phyloP scores from a whole-genome alignment of 2,329 filamentous ascomycete genomes.

The Cladosporium sp. region DNA sequence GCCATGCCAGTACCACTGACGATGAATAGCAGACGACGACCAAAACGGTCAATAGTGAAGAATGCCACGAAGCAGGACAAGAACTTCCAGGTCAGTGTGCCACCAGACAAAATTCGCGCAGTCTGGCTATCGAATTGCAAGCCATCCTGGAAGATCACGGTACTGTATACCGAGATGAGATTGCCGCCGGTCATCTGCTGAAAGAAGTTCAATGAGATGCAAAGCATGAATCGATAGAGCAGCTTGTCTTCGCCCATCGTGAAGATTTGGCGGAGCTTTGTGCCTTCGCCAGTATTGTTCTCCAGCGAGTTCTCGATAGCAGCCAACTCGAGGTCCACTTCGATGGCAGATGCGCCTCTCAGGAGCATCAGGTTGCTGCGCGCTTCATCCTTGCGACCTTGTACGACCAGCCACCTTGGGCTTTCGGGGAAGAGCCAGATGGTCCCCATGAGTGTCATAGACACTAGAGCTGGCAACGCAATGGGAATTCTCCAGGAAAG shows the following conservation, averaged over 20 bases:
- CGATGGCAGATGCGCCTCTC: constrained; percentile 30
- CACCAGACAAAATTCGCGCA: constrained; percentile 41
- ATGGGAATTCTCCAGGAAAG: constrained; percentile 43
- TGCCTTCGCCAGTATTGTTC: constrained; percentile 33
- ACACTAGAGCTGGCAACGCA: constrained; percentile 42
- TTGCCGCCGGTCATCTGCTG: constrained; percentile 47
- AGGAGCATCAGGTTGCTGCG: constrained; percentile 35
- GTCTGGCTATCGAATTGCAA: constrained; percentile 35
- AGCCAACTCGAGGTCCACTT: constrained; percentile 40
- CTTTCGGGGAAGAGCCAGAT: background rate
- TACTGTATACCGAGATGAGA: constrained; percentile 25
- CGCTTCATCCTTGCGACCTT: background rate
- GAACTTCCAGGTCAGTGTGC: constrained; percentile 52
- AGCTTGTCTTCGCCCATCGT: constrained; percentile 48
- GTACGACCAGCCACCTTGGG: background rate
- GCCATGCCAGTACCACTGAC: constrained; percentile 50
- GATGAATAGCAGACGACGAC: constrained; percentile 48
- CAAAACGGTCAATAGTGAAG: constrained; percentile 48
- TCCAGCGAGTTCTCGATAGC: constrained; percentile 48
- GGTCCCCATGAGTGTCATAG: background rate
- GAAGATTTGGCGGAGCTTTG: constrained; percentile 41
- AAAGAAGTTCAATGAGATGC: constrained; percentile 47
- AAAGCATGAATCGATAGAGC: constrained; percentile 46
- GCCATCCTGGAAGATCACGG: constrained; percentile 25
- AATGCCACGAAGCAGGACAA: constrained; percentile 49